phyloP scores from a whole-genome alignment of 2,329 filamentous ascomycete species.

The Bipolaris victoriae region DNA sequence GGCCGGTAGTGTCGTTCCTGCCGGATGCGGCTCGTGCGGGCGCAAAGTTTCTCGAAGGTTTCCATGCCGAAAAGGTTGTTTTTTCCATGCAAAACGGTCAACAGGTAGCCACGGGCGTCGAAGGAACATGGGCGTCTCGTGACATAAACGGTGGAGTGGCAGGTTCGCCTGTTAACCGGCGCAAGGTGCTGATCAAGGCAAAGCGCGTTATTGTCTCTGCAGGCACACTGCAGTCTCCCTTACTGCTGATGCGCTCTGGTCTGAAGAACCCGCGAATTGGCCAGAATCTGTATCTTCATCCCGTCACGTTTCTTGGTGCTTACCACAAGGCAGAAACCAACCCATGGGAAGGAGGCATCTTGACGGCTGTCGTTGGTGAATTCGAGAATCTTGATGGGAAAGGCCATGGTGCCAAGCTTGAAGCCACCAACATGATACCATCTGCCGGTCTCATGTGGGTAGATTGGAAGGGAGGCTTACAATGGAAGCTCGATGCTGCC shows the following conservation, averaged over 20 bases:
- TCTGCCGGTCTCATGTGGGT: conserved; percentile 66
- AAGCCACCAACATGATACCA: conserved; percentile 77
- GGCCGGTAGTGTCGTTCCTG: conserved; percentile 76
- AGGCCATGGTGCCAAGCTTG: conserved; percentile 83
- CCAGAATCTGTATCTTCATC: conserved; percentile 81
- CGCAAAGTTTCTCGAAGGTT: conserved; percentile 83
- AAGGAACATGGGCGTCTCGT: conserved; percentile 76
- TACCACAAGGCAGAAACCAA: conserved; percentile 72
- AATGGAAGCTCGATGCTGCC: conserved; percentile 74
- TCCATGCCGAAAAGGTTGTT: conserved; percentile 71
- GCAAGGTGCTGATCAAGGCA: conserved; percentile 74
- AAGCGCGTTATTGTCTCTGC: conserved; percentile 80
- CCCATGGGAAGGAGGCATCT: conserved; percentile 72
- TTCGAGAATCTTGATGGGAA: conserved; percentile 81
- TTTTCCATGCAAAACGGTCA: conserved; percentile 66
- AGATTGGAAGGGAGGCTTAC: conserved; percentile 70
- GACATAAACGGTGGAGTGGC: conserved; percentile 66
- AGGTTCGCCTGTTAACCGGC: conserved; percentile 58
- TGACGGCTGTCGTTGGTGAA: conserved; percentile 77
- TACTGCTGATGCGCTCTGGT: conserved; percentile 78
- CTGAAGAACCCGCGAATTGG: conserved; percentile 83
- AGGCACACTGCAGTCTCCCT: conserved; percentile 77
- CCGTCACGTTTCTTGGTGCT: conserved; percentile 63
- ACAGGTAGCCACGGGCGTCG: conserved; percentile 70
- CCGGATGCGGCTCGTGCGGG: conserved; percentile 79